Evolutionary conservation across 441 rosid species (phyloP), one percentile per base, ranked within the genome.

Genomic region (Pelargonium citronellum): DNA sequence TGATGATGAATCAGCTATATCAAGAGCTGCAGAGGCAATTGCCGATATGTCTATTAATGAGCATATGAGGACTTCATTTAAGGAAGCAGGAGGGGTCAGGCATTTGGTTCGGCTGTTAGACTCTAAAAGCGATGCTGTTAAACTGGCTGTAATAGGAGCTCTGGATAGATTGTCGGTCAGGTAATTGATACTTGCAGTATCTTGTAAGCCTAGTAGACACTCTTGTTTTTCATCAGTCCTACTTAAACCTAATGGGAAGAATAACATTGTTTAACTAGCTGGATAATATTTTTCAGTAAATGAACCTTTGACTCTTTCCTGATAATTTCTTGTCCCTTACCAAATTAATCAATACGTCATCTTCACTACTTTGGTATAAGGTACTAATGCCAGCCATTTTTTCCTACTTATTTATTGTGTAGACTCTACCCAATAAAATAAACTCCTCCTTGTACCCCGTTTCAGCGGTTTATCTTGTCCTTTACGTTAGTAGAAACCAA

Each of bases 51-150:
- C 87, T 57, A 83, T 92, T 60, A 90, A 82, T 74, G 96, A 87
- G 75, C 82, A 82, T 51, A 87, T 89, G 92, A 82, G 96, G 69
- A 77, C 77, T 73, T 80, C 89, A 30, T 89, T 92, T 79, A 90
- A 85, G 79, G 96, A 92, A 80, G 96, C 94, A 67, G 95, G 98
- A 73, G 92, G 91, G 62, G 49, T 86, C 73, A 85, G 83, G 81
- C 86, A 78, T 82, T 78, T 92, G 77, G 75, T 89, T 85, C 87
- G 75, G 76, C 92, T 86, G 67, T 79, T 92, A 67, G 81, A 80
- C 62, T 85, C 86, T 76, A 83, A 75, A 37, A 87, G 83, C 78
- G 87, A 81, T 73, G 67, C 79, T 44, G 74, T 90, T 73, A 80
- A 70, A 78, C 62, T 80, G 58, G 83, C 95, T 9, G 83, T 76